Conservation (phyloP, 2,329 filamentous ascomycete species). For the Colletotrichum eleusines region DNA sequence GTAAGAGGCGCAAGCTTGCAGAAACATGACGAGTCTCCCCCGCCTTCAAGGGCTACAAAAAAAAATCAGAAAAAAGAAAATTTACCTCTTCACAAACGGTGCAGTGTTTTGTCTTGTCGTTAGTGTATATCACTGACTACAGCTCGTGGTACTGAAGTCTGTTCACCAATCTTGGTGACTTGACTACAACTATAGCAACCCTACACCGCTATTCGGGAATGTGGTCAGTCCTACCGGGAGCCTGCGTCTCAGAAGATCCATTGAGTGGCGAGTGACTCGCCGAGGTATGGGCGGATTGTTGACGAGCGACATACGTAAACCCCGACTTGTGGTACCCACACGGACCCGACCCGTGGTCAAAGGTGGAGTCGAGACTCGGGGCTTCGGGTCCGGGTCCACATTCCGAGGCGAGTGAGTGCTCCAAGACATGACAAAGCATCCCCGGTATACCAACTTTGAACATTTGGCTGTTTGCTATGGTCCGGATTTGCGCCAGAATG, state of each 20-base stretch:
- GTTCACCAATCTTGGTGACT: no score
- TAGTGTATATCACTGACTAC: not conserved
- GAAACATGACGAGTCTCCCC: not conserved
- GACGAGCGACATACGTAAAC: not conserved
- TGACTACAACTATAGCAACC: no score
- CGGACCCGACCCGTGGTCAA: not conserved
- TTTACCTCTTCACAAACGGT: not conserved
- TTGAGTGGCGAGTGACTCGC: no score
- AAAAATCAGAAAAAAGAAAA: slow-evolving; percentile 10
- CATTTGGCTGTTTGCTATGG: no score
- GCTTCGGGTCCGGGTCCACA: not conserved
- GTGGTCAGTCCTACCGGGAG: no score
- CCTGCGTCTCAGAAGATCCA: no score
- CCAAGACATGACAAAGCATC: not conserved
- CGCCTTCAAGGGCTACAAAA: not conserved
- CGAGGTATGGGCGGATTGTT: no score
- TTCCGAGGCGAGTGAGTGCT: not conserved
- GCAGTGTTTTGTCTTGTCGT: no score
- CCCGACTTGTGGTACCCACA: not conserved
- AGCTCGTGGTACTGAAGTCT: no score
- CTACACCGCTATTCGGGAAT: no score
- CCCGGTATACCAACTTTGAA: not conserved
- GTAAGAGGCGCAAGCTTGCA: slow-evolving; percentile 10
- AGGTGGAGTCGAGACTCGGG: not conserved
- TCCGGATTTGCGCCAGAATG: no score